A percentile compares a stretch with the other conserved stretches of the same genome.
These are phyloP conservation scores for Neospora caninum DNA, from an alignment of 169 alveolate genomes.

Conservation along the genomic window DNA sequence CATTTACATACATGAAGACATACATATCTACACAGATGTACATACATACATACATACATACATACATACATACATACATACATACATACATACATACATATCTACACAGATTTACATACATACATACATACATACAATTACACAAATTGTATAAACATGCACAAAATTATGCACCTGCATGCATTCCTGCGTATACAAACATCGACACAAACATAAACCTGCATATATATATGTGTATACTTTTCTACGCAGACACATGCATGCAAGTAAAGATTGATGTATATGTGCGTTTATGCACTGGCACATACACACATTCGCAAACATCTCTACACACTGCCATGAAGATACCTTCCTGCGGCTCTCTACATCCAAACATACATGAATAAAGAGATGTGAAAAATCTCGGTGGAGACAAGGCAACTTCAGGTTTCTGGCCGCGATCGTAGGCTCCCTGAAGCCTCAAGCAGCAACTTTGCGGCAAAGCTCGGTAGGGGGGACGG, in stretches of 20 bases:
- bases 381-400: too few relatives aligned
- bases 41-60: neutral
- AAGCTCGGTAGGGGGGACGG: too few relatives aligned
- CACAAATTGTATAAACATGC: neutral
- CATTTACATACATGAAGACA: neutral
- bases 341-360: too few relatives aligned
- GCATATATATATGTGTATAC: neutral
- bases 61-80: neutral
- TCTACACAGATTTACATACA: neutral
- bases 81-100: neutral
- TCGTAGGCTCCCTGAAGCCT: too few relatives aligned
- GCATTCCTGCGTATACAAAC: neutral
- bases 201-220: neutral
- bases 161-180: neutral
- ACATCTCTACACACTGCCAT: too few relatives aligned
- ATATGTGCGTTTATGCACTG: neutral
- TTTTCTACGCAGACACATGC: too few relatives aligned
- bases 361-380: too few relatives aligned
- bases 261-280: too few relatives aligned
- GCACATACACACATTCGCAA: neutral
- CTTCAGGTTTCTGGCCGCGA: too few relatives aligned
- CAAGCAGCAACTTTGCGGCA: too few relatives aligned
- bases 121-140: neutral
- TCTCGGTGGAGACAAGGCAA: too few relatives aligned
- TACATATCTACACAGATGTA: neutral